Percentiles rank a stretch among this genome's conserved stretches.
These are phyloP conservation scores for Trematosphaeria pertusa DNA, from an alignment of 2,329 filamentous ascomycete genomes.

Conservation along the genomic window DNA sequence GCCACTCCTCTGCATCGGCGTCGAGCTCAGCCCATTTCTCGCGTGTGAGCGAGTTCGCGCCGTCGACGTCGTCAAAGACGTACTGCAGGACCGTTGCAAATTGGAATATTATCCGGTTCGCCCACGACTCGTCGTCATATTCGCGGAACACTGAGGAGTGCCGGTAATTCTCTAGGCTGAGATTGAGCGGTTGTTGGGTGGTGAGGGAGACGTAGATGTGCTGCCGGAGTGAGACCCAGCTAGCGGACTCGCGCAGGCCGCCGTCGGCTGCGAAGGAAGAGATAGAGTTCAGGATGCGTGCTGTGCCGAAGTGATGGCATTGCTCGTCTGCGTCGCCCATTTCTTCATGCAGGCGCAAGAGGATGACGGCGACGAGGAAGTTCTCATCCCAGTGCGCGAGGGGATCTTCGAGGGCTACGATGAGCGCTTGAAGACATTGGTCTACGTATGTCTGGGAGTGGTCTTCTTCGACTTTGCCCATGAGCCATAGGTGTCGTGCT, in stretches of 20 bases:
- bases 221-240: constrained; percentile 51
- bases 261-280: constrained; percentile 47
- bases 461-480: constrained; percentile 47
- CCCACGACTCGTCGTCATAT: constrained; percentile 38
- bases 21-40: constrained; percentile 39
- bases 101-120: constrained; percentile 41
- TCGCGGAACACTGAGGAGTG: constrained; percentile 38
- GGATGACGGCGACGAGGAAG: constrained; percentile 57
- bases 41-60: constrained; percentile 24
- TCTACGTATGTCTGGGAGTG: constrained; percentile 56
- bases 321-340: constrained; percentile 49
- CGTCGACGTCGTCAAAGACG: constrained; percentile 31
- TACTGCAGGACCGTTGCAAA: constrained; percentile 38
- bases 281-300: constrained; percentile 48
- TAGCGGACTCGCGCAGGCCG: constrained; percentile 50
- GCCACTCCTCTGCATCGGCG: constrained; percentile 40
- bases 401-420: constrained; percentile 53
- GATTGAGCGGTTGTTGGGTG: constrained; percentile 29
- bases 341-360: constrained; percentile 59
- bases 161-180: constrained; percentile 39
- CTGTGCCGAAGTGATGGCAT: constrained; percentile 49
- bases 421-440: constrained; percentile 56
- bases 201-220: constrained; percentile 51
- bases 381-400: constrained; percentile 54
- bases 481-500: constrained; percentile 53